Base-by-base conservation (phyloP, 129 eudicot genomes). In the Scalesia atractyloides region DNA sequence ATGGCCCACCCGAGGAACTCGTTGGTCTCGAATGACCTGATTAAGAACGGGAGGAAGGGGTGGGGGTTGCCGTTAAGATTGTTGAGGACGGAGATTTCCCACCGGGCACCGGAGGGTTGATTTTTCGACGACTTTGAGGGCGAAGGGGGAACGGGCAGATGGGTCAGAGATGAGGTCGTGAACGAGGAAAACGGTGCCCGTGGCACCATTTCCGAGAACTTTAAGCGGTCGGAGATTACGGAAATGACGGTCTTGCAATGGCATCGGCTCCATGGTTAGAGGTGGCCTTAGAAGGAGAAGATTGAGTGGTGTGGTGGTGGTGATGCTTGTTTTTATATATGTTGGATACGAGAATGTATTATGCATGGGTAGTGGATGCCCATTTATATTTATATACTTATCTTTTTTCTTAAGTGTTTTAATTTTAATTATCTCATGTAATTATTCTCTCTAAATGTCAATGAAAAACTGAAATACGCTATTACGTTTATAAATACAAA, bases 41-140 rank as follows among this genome's bases (percentile, higher is more conserved):
- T 57, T 11, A 93, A 65, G 18, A 72, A 64, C 8, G 96, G 98
- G 17, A 93, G 90, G 69, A 89, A 93, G 0, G 89, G 96, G 82
- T 88, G 81, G 51, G 82, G 47, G 10, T 76, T 66, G 73, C 2
- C 14, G 3, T 9, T 73, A 57, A 85, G 75, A 19, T 72, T 66
- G 57, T 76, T 44, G 59, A 93, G 91, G 51, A 93, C 83, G 47
- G 96, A 71, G 65, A 87, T 69, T 54, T 93, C 98, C 97, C 94
- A 85, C 30, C 91, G 92, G 39, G 98, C 97, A 51, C 74, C 84
- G 63, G 36, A 68, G 57, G 41, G 68, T 67, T 71, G 70, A 34
- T 7, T 87, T 93, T 9, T 89, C 92, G 56, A 93, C 92, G n/a
- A 88, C 98, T 74, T 93, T 93, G 73, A 93, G 90, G 62, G 98